Evolutionary conservation across 2,329 filamentous ascomycete species (phyloP), one percentile per base, ranked within the genome.

Genomic region (Neurospora crassa): DNA sequence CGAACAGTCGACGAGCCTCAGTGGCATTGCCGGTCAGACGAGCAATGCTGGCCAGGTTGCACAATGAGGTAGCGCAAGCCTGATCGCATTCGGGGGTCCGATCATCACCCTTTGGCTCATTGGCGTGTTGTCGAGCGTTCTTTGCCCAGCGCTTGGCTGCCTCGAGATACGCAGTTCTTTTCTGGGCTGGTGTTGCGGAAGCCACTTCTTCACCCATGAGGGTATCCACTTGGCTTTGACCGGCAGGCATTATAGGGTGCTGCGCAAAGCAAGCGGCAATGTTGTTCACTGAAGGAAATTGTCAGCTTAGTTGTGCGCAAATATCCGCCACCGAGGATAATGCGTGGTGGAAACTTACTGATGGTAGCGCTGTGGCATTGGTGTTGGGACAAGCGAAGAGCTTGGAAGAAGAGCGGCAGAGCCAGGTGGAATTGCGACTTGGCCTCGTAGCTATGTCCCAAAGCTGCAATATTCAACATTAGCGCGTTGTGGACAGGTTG

Each of bases 31-130:
- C 90, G 72, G 90, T 82, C 87, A 96, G 90, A 74, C 92, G 89
- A 0, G 92, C 91, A 75, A 97, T 90, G 76, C 96, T 92, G 34
- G 90, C 95, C 70, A 97, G 87, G 78, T 96, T 97, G 80, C 93
- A 92, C n/a, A 92, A 89, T 8, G 94, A 92, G 6, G 91, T 91
- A 2, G 91, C 91, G 77, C 94, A 97, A 1, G 91, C 92, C 71
- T 91, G 81, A 79, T 97, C 93, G 78, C 95, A 97, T 78, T 97
- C 93, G 68, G 90, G 85, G 2, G 89, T 92, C 53, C 92, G 85
- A 3, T 88, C 83, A 0, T 91, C 88, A 4, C 90, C 87, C 70
- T 85, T 81, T 59, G 96, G 90, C 40, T 88, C 86, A 8, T 84
- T 84, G 1, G 90, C 89, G 71, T 93, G 87, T 29, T 85, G 84